Percentiles rank a stretch among this genome's conserved stretches.
phyloP scores from a whole-genome alignment of 768 basidiomycete species.

The Boletus speciosus region DNA sequence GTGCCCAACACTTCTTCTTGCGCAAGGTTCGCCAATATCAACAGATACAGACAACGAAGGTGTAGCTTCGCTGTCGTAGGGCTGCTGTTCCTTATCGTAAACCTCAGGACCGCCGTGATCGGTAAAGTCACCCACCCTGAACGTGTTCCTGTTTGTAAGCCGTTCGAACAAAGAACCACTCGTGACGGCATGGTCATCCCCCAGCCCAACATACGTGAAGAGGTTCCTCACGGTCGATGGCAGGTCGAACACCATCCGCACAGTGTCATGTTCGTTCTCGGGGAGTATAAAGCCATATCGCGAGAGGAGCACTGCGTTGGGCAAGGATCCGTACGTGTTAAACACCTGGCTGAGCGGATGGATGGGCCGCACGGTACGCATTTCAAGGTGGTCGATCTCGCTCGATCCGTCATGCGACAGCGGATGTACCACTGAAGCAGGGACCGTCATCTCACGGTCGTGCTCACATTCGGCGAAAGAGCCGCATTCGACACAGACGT shows the following conservation, averaged over 20 bases:
- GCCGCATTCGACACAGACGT: conserved; percentile 73
- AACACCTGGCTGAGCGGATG: conserved; percentile 55
- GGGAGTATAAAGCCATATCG: conserved; percentile 77
- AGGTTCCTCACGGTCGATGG: conserved; percentile 11
- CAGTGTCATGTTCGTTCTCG: conserved; percentile 63
- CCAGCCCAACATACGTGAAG: conserved; percentile 11
- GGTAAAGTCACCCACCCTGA: conserved; percentile 21
- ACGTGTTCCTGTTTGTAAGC: conserved; percentile 24
- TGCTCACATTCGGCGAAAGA: conserved; percentile 66
- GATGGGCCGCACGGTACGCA: conserved; percentile 59
- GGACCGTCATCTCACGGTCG: conserved; percentile 37
- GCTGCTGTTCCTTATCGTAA: conserved; percentile 23
- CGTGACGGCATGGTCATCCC: conserved; percentile 17
- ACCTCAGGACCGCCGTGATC: conserved; percentile 25
- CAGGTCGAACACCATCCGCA: conserved; percentile 34
- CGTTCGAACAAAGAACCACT: conserved; percentile 3
- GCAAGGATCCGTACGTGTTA: conserved; percentile 73
- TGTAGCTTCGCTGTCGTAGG: conserved; percentile 3
- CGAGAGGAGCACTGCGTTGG: conserved; percentile 61
- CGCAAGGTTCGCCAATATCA: background rate
- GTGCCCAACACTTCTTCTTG: background rate
- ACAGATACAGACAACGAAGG: conserved; percentile 2
- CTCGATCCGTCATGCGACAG: background rate
- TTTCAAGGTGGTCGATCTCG: conserved; percentile 52
- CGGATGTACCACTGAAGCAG: conserved; percentile 1